Conservation (phyloP, 2,329 filamentous ascomycete species). For the Helminthosporium solani region DNA sequence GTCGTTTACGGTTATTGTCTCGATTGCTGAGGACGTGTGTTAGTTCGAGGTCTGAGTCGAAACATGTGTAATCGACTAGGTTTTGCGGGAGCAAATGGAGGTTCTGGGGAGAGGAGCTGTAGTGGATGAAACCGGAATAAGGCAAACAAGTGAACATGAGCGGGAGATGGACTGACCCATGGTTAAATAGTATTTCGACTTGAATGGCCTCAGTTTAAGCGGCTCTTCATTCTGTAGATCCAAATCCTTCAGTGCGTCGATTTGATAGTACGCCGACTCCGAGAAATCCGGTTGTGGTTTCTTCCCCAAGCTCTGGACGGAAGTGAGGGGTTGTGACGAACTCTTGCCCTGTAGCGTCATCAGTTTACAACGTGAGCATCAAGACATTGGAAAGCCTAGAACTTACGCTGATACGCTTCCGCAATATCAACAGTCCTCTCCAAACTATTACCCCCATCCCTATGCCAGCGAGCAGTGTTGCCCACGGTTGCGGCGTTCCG, state of each 20-base stretch:
- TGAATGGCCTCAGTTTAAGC: constrained; percentile 58
- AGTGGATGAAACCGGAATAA: background rate
- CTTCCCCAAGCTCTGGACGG: background rate
- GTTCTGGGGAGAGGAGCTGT: background rate
- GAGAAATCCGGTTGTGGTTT: constrained; percentile 4
- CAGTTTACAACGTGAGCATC: background rate
- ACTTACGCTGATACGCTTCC: background rate
- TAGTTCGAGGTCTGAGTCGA: background rate
- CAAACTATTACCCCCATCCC: background rate
- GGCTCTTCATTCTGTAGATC: constrained; percentile 55
- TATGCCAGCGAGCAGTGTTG: background rate
- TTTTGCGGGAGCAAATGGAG: background rate
- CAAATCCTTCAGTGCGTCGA: constrained; percentile 52
- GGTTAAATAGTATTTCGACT: constrained; percentile 62
- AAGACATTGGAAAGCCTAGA: background rate
- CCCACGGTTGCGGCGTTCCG: background rate
- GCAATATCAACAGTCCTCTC: background rate
- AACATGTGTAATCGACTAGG: background rate
- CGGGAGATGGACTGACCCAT: constrained; percentile 54
- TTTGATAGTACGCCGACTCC: constrained; percentile 42
- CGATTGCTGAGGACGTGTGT: constrained; percentile 47
- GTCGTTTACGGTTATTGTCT: constrained; percentile 54
- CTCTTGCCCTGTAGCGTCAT: background rate
- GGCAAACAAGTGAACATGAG: background rate
- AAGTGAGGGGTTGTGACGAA: background rate